Base-by-base conservation (phyloP, 148 eudicot species). In the Salicornia ramosissima region DNA sequence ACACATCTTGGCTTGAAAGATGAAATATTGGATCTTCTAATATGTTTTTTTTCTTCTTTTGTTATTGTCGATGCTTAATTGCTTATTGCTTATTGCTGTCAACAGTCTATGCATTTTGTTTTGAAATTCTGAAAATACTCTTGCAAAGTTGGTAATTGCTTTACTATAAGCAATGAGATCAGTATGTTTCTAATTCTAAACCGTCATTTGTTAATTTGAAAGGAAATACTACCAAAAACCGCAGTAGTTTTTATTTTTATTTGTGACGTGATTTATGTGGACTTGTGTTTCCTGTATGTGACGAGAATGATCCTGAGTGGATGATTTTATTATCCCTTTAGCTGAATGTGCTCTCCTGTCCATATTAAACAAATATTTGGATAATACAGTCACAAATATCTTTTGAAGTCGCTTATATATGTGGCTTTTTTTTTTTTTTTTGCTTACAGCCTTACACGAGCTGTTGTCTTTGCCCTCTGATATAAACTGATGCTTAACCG, bases 1-100 rank as follows among this genome's bases (percentile, higher is more conserved):
- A 68, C 51, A 43, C 52, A 77, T 62, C n/a, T 62, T 39, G 39
- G 18, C 58, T 53, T 62, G 40, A 56, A 30, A 52, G 62, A 29
- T 54, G 51, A 22, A 56, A 3, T 28, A 24, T 46, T 52, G 43
- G 30, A 45, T 59, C 71, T 70, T 33, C 6, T 16, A 22, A 25
- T 19, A 49, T 64, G 51, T 45, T 1, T 59, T 8, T 71, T 52
- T 63, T 30, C 43, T 62, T 49, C n/a, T 31, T 43, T 24, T 36
- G 43, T 64, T 13, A 19, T 49, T n/a, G 5, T n/a, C n/a, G n/a
- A n/a, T n/a, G n/a, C n/a, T n/a, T n/a, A n/a, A n/a, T n/a, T n/a
- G n/a, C n/a, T n/a, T 13, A 19, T 49, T n/a, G 5, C 61, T 39
- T 26, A 52, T 66, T 72, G 16, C 42, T 45, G 9, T 46, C 39